Percentiles rank a stretch among this genome's conserved stretches.
These are phyloP conservation scores for Zygotorulaspora sp. DNA, from an alignment of 805 yeast species.

Conservation along the genomic window DNA sequence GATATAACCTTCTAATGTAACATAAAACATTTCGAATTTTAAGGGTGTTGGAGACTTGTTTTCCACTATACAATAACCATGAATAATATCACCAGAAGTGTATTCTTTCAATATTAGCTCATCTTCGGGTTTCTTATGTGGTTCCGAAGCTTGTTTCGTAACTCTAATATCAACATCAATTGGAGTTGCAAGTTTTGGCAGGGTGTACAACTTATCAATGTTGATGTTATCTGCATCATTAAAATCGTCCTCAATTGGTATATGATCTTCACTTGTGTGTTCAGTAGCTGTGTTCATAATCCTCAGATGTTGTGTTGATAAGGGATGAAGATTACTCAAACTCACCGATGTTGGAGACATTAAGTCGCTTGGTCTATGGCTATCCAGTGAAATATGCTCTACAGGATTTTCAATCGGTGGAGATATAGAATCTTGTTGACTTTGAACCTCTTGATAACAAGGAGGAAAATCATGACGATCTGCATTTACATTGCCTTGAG, in stretches of 20 bases:
- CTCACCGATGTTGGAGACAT: slow-evolving; percentile 10
- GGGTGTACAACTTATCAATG: slow-evolving; percentile 47
- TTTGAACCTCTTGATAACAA: slow-evolving; percentile 29
- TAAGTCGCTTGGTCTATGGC: not conserved
- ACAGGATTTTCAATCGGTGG: slow-evolving; percentile 14
- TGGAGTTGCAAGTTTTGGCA: slow-evolving; percentile 44
- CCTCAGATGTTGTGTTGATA: slow-evolving; percentile 20
- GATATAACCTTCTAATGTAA: slow-evolving; percentile 43
- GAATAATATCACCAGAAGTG: slow-evolving; percentile 61
- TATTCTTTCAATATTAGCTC: slow-evolving; percentile 49
- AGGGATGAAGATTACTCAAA: slow-evolving; percentile 16
- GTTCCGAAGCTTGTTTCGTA: slow-evolving; percentile 48
- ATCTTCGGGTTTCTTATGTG: slow-evolving; percentile 43
- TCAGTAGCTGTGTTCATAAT: slow-evolving; percentile 5
- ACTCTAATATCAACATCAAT: slow-evolving; percentile 47
- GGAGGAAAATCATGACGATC: slow-evolving; percentile 36
- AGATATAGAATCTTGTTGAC: slow-evolving; percentile 13
- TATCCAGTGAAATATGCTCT: slow-evolving; percentile 10
- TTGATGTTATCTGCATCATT: slow-evolving; percentile 42
- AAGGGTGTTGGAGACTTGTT: slow-evolving; percentile 45
- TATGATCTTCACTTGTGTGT: slow-evolving; percentile 7
- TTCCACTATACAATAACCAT: slow-evolving; percentile 52
- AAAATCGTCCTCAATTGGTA: slow-evolving; percentile 32
- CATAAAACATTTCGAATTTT: slow-evolving; percentile 59
- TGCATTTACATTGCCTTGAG: slow-evolving; percentile 37